A percentile compares a stretch with the other conserved stretches of the same genome.
Evolutionary conservation across 257 asterid species (phyloP).

Genomic region (Petrea volubilis): DNA sequence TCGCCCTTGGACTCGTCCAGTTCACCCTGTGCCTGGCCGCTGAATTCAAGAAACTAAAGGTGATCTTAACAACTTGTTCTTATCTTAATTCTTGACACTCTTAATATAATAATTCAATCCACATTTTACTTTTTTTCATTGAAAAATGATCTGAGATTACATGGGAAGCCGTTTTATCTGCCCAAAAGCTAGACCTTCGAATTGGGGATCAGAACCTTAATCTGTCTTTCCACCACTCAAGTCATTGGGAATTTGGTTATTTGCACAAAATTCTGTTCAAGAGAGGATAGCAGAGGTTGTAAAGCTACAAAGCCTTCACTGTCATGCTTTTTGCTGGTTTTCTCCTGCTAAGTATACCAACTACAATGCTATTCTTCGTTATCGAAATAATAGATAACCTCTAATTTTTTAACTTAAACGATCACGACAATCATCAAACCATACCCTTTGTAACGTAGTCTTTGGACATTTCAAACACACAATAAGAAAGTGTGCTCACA

Average conservation of each 20-base stretch:
- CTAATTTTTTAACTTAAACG: no score
- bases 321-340: conserved; percentile 38
- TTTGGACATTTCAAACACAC: neutral
- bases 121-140: neutral
- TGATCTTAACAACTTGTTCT: neutral
- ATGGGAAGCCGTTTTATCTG: conserved; percentile 63
- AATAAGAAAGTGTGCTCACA: neutral
- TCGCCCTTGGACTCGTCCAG: conserved; percentile 46
- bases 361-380: no score
- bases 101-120: no score
- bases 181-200: conserved; percentile 51
- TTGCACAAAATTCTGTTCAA: conserved; percentile 38
- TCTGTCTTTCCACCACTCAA: conserved; percentile 44
- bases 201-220: conserved; percentile 56
- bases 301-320: conserved; percentile 34
- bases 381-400: no score
- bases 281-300: conserved; percentile 22
- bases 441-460: no score
- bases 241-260: conserved; percentile 46
- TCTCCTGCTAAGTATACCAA: conserved; percentile 67
- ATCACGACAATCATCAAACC: no score
- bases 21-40: conserved; percentile 68
- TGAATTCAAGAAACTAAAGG: conserved; percentile 74
- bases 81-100: no score
- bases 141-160: conserved; percentile 66